These are phyloP conservation scores for Calonectria henricotiae DNA, from an alignment of 2,329 filamentous ascomycete species.

Conservation along the genomic window DNA sequence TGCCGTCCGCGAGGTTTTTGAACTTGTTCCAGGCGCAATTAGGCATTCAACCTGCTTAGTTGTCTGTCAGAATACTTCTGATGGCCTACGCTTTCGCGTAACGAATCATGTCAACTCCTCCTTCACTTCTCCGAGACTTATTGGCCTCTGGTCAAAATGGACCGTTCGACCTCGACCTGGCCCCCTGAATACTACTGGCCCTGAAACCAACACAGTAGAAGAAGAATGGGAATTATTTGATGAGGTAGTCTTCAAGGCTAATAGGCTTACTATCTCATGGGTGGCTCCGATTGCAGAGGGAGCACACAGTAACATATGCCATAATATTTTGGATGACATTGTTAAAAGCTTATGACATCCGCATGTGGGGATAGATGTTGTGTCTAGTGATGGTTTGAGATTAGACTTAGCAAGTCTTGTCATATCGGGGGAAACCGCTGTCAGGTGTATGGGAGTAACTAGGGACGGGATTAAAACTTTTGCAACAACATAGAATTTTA, in stretches of 20 bases:
- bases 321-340: background rate
- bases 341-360: background rate
- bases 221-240: background rate
- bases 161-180: background rate
- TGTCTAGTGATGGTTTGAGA: background rate
- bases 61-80: background rate
- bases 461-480: background rate
- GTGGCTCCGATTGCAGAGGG: background rate
- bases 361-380: background rate
- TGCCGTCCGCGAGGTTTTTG: background rate
- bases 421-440: background rate
- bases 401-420: background rate
- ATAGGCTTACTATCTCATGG: background rate
- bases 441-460: background rate
- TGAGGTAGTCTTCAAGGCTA: background rate
- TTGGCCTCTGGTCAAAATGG: background rate
- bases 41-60: background rate
- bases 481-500: too few relatives aligned
- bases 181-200: background rate
- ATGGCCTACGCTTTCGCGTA: background rate
- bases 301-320: background rate
- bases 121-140: background rate
- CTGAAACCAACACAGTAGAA: background rate
- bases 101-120: slow-evolving; percentile 2
- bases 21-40: background rate